A percentile compares a stretch with the other conserved stretches of the same genome.
phyloP scores from a whole-genome alignment of 345 rosid genomes.

The Mangifera indica region DNA sequence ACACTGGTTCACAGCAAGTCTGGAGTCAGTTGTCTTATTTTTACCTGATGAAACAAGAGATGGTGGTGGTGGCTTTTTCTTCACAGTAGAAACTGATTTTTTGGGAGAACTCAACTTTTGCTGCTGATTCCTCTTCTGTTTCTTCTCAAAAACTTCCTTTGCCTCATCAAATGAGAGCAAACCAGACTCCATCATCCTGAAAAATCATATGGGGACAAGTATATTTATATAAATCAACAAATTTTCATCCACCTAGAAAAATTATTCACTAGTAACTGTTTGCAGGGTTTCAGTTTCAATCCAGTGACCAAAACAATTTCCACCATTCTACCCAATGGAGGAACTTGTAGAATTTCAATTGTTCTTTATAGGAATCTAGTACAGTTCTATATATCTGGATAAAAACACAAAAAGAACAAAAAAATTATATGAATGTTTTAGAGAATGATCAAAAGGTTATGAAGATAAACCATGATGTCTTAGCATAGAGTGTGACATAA shows the following conservation, averaged over 20 bases:
- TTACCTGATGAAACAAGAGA: conserved; percentile 36
- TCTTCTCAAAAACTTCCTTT: conserved; percentile 62
- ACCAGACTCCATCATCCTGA: conserved; percentile 98
- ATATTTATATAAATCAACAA: neutral
- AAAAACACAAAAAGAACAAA: too few relatives aligned
- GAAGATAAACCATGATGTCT: neutral
- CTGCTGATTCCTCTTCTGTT: conserved; percentile 47
- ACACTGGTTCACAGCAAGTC: conserved; percentile 35
- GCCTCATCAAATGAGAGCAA: conserved; percentile 73
- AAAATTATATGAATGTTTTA: neutral
- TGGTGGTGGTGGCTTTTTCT: conserved; percentile 28
- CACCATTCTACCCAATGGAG: too few relatives aligned
- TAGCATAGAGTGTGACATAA: too few relatives aligned
- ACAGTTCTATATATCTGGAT: neutral
- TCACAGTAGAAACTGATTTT: conserved; percentile 43
- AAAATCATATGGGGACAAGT: conserved; percentile 5
- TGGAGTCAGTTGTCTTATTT: conserved; percentile 46
- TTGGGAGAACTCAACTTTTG: conserved; percentile 54
- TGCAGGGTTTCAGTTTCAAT: neutral
- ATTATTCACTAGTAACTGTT: neutral
- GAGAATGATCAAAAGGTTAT: neutral
- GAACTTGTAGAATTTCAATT: too few relatives aligned
- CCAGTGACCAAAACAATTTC: neutral
- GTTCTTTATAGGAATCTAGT: neutral
- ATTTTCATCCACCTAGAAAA: too few relatives aligned